Percentiles rank a stretch among this genome's conserved stretches.
Conservation (phyloP, 1,284 basidiomycete species). For the Trametes versicolor region DNA sequence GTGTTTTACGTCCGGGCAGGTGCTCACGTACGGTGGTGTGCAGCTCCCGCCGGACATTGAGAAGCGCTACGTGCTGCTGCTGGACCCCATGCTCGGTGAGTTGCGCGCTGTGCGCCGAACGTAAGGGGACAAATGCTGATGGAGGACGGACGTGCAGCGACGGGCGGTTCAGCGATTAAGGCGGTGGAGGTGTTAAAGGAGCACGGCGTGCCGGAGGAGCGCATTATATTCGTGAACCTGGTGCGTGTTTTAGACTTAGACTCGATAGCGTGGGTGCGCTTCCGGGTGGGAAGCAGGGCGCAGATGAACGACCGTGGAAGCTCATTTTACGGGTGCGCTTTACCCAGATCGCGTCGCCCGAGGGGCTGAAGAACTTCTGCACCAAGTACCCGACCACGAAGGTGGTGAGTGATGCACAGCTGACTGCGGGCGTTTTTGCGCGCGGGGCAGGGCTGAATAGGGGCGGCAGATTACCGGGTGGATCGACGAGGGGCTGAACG, state of each 20-base stretch:
- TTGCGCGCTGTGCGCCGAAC: background rate
- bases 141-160: slow-evolving; percentile 64
- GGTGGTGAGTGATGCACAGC: slow-evolving; percentile 70
- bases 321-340: background rate
- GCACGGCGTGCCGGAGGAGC: slow-evolving; percentile 88
- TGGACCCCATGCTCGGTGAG: slow-evolving; percentile 97
- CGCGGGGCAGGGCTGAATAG: slow-evolving; percentile 15
- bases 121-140: background rate
- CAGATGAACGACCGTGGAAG: background rate
- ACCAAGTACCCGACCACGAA: slow-evolving; percentile 82
- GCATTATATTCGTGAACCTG: slow-evolving; percentile 97
- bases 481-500: slow-evolving; percentile 96
- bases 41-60: slow-evolving; percentile 95
- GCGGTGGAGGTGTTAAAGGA: slow-evolving; percentile 95
- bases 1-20: background rate
- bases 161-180: slow-evolving; percentile 97
- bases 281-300: slow-evolving; percentile 8
- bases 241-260: slow-evolving; percentile 53
- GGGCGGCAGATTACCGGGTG: slow-evolving; percentile 85
- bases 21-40: background rate
- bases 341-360: slow-evolving; percentile 86
- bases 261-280: background rate
- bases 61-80: slow-evolving; percentile 89
- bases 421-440: background rate
- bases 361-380: slow-evolving; percentile 90